phyloP scores from a whole-genome alignment of 768 basidiomycete genomes.

The Brasilioporus rufonigricans region DNA sequence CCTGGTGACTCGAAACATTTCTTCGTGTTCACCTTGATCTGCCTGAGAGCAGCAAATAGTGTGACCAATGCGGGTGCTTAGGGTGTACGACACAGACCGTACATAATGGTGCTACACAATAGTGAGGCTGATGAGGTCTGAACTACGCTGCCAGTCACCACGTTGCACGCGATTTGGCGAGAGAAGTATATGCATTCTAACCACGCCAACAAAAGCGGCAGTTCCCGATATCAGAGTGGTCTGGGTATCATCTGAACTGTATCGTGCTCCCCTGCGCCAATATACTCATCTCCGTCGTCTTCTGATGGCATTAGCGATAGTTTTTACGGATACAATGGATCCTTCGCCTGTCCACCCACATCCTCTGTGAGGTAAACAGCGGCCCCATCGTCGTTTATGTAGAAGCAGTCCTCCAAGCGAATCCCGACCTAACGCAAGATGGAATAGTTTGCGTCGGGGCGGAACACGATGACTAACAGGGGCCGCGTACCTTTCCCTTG shows the following conservation, averaged over 20 bases:
- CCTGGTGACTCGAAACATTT: no score
- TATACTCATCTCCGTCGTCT: constrained; percentile 23
- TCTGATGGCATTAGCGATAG: constrained; percentile 9
- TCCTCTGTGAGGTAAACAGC: constrained; percentile 61
- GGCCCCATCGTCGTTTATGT: constrained; percentile 52
- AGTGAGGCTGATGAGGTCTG: no score
- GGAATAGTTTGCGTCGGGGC: constrained; percentile 7
- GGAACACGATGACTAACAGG: background rate
- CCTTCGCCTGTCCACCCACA: constrained; percentile 56
- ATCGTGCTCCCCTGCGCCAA: background rate
- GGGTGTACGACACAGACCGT: no score
- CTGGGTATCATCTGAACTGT: background rate
- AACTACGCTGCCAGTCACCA: no score
- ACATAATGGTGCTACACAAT: no score
- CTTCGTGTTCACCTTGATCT: no score
- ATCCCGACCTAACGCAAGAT: constrained; percentile 58
- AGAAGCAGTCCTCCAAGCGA: constrained; percentile 83
- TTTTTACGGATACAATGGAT: constrained; percentile 35
- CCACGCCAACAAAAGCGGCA: background rate
- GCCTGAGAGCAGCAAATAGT: no score
- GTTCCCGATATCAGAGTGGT: background rate
- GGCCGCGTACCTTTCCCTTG: constrained; percentile 53
- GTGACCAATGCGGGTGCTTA: no score
- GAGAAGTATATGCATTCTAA: no score
- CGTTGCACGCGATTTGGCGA: no score